Base-by-base conservation (phyloP, 2,329 filamentous ascomycete genomes). In the Penicillium sp. region DNA sequence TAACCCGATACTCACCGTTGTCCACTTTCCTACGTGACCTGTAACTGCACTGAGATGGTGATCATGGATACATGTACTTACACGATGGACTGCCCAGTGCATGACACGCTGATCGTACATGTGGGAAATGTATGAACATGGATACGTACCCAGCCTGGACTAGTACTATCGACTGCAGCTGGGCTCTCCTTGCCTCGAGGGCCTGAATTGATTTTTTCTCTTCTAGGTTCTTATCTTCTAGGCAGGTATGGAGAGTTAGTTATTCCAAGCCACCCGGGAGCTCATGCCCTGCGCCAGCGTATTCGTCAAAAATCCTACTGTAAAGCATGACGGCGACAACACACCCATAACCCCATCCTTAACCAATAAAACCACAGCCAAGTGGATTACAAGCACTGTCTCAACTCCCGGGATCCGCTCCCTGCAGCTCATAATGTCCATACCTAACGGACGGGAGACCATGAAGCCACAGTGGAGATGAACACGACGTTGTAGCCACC, bases 21-120 rank as follows among this genome's bases (percentile, higher is more conserved):
- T 40, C n/a, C n/a, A n/a, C n/a, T n/a, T n/a, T n/a, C 41, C 49
- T 45, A 51, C 42, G 2, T 49, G 44, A 53, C 43, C 37, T 53
- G 26, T 46, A 4, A 8, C 27, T 40, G 18, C 37, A 40, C n/a
- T 6, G 37, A n/a, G n/a, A 37, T 9, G 33, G 8, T 12, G 37
- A 40, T 40, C 18, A 40, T 9, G n/a, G 37, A 22, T 22, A 22
- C 37, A 22, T 22, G 1, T 2, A 8, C 37, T 40, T 20, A 40
- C 37, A 40, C 18, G 11, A 40, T 40, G 11, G 18, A 20, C 37
- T 40, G 14, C 14, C 12, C 11, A 31, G 6, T 31, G 37, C 37
- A 22, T 22, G 37, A 18, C 18, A 14, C 20, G n/a, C 35, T 40
- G 20, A 22, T 37, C 33, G 33, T 40, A 22, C n/a, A 40, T 40